These are phyloP conservation scores for Penicillium sp. DNA, from an alignment of 2,329 filamentous ascomycete species.

Conservation along the genomic window DNA sequence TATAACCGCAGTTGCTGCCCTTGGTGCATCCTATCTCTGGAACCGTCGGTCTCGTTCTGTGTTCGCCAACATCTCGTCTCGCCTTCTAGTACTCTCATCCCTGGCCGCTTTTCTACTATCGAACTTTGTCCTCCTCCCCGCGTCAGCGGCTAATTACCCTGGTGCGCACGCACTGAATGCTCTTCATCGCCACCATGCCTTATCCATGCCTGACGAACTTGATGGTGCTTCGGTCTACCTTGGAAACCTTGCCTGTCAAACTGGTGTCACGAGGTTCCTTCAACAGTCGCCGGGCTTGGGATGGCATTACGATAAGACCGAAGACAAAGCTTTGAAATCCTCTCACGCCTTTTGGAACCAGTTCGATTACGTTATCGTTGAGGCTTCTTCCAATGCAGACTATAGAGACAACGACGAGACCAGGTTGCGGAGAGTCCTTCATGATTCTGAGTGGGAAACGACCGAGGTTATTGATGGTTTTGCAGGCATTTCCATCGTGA, in stretches of 20 bases:
- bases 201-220: conserved; percentile 31
- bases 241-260: conserved; percentile 66
- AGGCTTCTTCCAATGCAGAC: conserved; percentile 40
- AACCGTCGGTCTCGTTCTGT: conserved; percentile 66
- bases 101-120: conserved; percentile 64
- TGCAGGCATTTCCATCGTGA: conserved; percentile 54
- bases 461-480: conserved; percentile 57
- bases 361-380: conserved; percentile 64
- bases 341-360: conserved; percentile 60
- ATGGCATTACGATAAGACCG: conserved; percentile 67
- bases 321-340: conserved; percentile 52
- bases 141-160: conserved; percentile 91
- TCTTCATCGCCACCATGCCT: conserved; percentile 39
- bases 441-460: conserved; percentile 52
- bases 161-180: conserved; percentile 75
- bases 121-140: conserved; percentile 71
- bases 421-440: conserved; percentile 41
- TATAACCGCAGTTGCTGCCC: conserved; percentile 75
- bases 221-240: conserved; percentile 51
- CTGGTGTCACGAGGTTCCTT: conserved; percentile 65
- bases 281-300: conserved; percentile 40
- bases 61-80: conserved; percentile 59
- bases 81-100: conserved; percentile 64
- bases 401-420: conserved; percentile 34
- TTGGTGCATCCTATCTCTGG: conserved; percentile 73